Evolutionary conservation across 768 basidiomycete genomes (phyloP).

Genomic region (Rhizopogon vulgaris): DNA sequence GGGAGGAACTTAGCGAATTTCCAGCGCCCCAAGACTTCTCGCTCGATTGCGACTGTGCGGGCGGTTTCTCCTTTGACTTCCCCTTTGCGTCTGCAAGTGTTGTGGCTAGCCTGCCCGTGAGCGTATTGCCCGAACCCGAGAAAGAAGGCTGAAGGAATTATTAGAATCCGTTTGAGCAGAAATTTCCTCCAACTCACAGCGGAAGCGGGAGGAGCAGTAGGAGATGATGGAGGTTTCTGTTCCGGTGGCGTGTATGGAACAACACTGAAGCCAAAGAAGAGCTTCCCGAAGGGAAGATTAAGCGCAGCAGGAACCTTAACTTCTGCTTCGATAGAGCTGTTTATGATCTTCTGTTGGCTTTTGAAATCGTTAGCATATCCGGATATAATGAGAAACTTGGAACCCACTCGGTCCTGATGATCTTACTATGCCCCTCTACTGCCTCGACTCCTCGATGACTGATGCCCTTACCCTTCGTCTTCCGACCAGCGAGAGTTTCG

Average conservation of each 20-base stretch:
- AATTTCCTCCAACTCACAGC: conserved; percentile 18
- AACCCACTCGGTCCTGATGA: conserved; percentile 84
- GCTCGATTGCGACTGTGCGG: conserved; percentile 24
- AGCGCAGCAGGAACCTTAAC: conserved; percentile 84
- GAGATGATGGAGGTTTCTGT: conserved; percentile 15
- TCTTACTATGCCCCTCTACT: conserved; percentile 77
- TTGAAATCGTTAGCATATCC: conserved; percentile 11
- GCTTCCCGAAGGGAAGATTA: conserved; percentile 84
- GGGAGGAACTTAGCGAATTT: conserved; percentile 42
- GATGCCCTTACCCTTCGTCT: conserved; percentile 93
- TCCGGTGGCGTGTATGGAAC: conserved; percentile 57
- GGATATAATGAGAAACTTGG: neutral
- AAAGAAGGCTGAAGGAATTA: conserved; percentile 39
- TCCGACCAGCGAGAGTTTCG: conserved; percentile 83
- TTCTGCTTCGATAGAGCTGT: conserved; percentile 67
- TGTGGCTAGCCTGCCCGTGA: conserved; percentile 46
- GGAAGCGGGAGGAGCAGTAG: conserved; percentile 25
- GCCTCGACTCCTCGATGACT: conserved; percentile 77
- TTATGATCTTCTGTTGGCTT: conserved; percentile 81
- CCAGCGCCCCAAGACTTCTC: conserved; percentile 41
- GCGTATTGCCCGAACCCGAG: conserved; percentile 58
- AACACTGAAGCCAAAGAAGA: conserved; percentile 95
- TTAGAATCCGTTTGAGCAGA: neutral
- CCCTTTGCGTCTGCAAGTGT: conserved; percentile 43
- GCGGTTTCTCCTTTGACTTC: conserved; percentile 39